Evolutionary conservation across 148 eudicot genomes (phyloP), one percentile per base, ranked within the genome.

Genomic region (Silene conica): DNA sequence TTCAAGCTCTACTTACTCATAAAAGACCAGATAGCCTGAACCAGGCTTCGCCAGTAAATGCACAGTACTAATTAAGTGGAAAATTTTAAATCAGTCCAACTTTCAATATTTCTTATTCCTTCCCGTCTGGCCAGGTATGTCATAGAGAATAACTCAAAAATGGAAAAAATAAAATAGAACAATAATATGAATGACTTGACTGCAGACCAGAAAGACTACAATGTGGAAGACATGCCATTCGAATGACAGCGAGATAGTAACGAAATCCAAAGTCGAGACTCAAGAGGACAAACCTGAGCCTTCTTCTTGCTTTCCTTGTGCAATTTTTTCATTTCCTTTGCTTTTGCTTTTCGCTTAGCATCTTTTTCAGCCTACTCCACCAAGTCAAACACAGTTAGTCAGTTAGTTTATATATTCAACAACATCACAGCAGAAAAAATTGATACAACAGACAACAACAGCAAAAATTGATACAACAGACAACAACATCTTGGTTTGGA

Each of bases 281-380:
- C 34, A 73, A 74, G 22, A 57, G 57, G 45, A 72, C 66, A 77
- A 12, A 92, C 98, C 98, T 88, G 87, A 61, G 92, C 93, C 82
- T 89, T 88, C 89, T 90, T 93, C 83, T 93, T 92, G 81, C 69
- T 89, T 85, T 93, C 97, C 77, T 85, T 94, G 38, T 87, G 88
- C 70, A 84, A 77, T 83, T 89, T 94, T 85, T 94, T 94, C 85
- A 89, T 75, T 80, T 94, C 98, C 85, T 86, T 91, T 70, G 98
- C n/a, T n/a, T n/a, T n/a, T n/a, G n/a, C 91, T 84, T 94, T 94
- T 83, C 81, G 87, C 86, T 91, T 94, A 45, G 96, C 96, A 88
- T 94, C 92, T 76, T 94, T 94, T 76, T 89, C 98, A 56, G 97
- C 98, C 97, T 92, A 84, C 76, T 55, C 38, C 73, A 56, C 63